A percentile compares a stretch with the other conserved stretches of the same genome.
Evolutionary conservation across 1,139 yeast genomes (phyloP).

Genomic region (Geotrichum phurueaensis): DNA sequence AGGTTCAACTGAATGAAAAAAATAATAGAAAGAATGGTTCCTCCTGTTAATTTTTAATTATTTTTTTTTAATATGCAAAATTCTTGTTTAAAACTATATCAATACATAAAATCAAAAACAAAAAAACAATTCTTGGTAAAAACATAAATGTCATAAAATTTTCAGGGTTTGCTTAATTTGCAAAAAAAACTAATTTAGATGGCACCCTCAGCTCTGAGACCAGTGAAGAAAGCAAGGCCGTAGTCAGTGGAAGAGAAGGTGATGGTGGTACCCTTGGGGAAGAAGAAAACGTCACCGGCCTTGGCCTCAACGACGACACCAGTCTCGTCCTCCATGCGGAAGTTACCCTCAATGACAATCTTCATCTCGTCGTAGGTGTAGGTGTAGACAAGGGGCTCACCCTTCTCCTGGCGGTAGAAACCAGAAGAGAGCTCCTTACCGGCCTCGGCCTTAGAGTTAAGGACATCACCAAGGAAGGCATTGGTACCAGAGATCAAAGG

Average conservation of each 20-base stretch:
- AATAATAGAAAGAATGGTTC: too few species aligned
- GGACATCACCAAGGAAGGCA: conserved; percentile 61
- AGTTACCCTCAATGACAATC: conserved; percentile 60
- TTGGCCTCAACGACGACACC: conserved; percentile 51
- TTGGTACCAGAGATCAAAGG: conserved; percentile 54
- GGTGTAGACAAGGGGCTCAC: conserved; percentile 58
- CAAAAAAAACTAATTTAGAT: background rate
- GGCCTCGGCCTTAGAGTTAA: conserved; percentile 52
- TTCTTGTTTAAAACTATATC: too few species aligned
- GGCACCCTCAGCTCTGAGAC: conserved; percentile 46
- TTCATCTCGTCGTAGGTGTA: conserved; percentile 69
- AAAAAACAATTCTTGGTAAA: too few species aligned
- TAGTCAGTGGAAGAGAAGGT: conserved; percentile 62
- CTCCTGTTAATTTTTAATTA: too few species aligned
- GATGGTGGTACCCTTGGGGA: conserved; percentile 59
- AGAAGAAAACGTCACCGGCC: conserved; percentile 66
- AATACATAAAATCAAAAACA: background rate
- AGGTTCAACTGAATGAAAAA: too few species aligned
- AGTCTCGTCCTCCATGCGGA: conserved; percentile 54
- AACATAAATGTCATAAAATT: background rate
- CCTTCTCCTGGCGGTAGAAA: conserved; percentile 60
- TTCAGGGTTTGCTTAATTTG: background rate
- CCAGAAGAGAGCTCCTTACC: conserved; percentile 59
- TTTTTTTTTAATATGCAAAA: too few species aligned
- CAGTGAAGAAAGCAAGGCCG: conserved; percentile 60